Evolutionary conservation across 768 basidiomycete species (phyloP).

Genomic region (Melanogaster broomeanus): DNA sequence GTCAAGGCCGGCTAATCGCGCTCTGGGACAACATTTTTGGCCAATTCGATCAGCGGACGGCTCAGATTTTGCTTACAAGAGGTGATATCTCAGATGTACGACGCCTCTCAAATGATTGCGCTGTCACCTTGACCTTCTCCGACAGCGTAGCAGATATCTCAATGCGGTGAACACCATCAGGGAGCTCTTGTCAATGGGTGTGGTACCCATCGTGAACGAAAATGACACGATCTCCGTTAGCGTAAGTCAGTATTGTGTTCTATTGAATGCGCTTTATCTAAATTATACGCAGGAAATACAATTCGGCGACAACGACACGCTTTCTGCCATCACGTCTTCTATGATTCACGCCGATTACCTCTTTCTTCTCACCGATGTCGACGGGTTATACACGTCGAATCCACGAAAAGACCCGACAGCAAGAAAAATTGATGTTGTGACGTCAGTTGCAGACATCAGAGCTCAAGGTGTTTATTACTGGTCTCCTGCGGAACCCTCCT

Average conservation of each 20-base stretch:
- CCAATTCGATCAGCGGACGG: slow-evolving; percentile 92
- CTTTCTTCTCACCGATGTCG: slow-evolving; percentile 95
- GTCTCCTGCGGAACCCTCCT: background rate
- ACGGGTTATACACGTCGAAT: slow-evolving; percentile 93
- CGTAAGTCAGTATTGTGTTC: slow-evolving; percentile 48
- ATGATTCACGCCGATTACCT: slow-evolving; percentile 99
- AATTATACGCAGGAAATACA: slow-evolving; percentile 85
- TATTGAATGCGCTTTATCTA: slow-evolving; percentile 1
- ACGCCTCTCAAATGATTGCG: slow-evolving; percentile 2
- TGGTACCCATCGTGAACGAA: slow-evolving; percentile 98
- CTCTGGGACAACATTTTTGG: slow-evolving; percentile 97
- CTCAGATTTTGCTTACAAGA: slow-evolving; percentile 90
- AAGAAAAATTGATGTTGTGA: slow-evolving; percentile 76
- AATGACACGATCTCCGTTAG: slow-evolving; percentile 98
- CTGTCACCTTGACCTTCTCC: slow-evolving; percentile 6
- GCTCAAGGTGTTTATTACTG: slow-evolving; percentile 58
- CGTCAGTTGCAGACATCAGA: slow-evolving; percentile 80
- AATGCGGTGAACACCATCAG: slow-evolving; percentile 97
- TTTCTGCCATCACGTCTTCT: slow-evolving; percentile 95
- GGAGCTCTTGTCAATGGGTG: slow-evolving; percentile 89
- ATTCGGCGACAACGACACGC: slow-evolving; percentile 98
- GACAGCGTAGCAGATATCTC: slow-evolving; percentile 87
- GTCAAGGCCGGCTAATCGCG: slow-evolving; percentile 94
- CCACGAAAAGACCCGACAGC: slow-evolving; percentile 89
- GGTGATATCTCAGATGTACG: slow-evolving; percentile 96